Percentiles rank a stretch among this genome's conserved stretches.
Evolutionary conservation across 805 yeast genomes (phyloP).

Genomic region (Wickerhamiella domercqiae): DNA sequence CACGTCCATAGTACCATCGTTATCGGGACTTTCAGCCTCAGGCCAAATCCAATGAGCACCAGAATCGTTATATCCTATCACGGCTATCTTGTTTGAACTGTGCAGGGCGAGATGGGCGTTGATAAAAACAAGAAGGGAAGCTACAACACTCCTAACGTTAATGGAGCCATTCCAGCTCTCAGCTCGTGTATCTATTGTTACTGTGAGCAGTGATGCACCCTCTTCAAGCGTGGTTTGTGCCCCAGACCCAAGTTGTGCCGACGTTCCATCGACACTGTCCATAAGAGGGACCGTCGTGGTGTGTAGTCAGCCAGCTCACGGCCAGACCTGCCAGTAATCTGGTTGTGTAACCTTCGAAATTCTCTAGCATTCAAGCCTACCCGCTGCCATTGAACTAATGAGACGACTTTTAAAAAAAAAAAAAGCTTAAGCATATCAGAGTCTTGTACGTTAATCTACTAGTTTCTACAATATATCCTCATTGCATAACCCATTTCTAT

Average conservation of each 20-base stretch:
- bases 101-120: conserved; percentile 81
- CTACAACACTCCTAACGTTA: conserved; percentile 41
- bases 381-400: too few relatives aligned
- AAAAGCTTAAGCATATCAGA: too few relatives aligned
- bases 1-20: background rate
- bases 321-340: too few relatives aligned
- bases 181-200: conserved; percentile 67
- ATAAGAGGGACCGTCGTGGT: conserved; percentile 9
- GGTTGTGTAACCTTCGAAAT: too few relatives aligned
- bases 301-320: too few relatives aligned
- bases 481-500: too few relatives aligned
- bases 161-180: conserved; percentile 38
- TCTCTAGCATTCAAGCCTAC: too few relatives aligned
- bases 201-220: conserved; percentile 62
- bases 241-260: conserved; percentile 15
- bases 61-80: conserved; percentile 56
- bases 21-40: conserved; percentile 1
- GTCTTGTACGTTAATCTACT: too few relatives aligned
- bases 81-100: conserved; percentile 69
- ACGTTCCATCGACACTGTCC: conserved; percentile 25
- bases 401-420: too few relatives aligned
- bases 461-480: too few relatives aligned
- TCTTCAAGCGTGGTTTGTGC: conserved; percentile 31
- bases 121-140: conserved; percentile 55
- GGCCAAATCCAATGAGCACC: conserved; percentile 68